Base-by-base conservation (phyloP, 768 basidiomycete genomes). In the Russula lepida region DNA sequence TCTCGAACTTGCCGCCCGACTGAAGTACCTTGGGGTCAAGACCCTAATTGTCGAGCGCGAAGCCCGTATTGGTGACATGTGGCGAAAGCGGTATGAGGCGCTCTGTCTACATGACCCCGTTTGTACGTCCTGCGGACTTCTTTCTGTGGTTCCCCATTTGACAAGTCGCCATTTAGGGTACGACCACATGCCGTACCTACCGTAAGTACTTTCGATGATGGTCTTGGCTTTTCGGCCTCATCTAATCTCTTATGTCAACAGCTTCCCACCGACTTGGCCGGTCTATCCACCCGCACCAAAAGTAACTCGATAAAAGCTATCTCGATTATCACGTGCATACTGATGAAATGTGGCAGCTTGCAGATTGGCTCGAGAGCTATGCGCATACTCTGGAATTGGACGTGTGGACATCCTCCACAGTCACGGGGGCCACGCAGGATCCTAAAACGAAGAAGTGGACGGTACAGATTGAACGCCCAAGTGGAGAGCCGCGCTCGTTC, bases 361-460 rank as follows among this genome's bases (percentile, higher is more conserved):
- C 84, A 0, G 80, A 83, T 61, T 87, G 84, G 84, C 76, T 88
- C 3, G 86, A 87, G 71, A 75, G 71, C 58, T 88, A 86, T 67
- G 84, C 82, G 1, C 76, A 81, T 11, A 67, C 75, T 2, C 70
- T 87, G 59, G 86, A 86, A 62, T 72, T 88, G 56, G 82, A 85
- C 65, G 77, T 84, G 6, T 86, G 85, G 85, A 81, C 78, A n/a
- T 79, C 68, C 9, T 68, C 71, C 19, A 68, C 58, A 1, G 59
- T 65, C 44, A 58, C 56, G 19, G 49, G 41, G 13, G 58, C 66
- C 19, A 43, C 39, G 25, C 66, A 66, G 43, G 64, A 66, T 37
- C 59, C 66, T 13, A 32, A 61, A 44, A 65, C 60, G 25, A 61
- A 65, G 48, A 60, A 65, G 50, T 65, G 66, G 66, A 62, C 66